Conservation (phyloP, 148 eudicot species). For the Fagopyrum homotropicum region DNA sequence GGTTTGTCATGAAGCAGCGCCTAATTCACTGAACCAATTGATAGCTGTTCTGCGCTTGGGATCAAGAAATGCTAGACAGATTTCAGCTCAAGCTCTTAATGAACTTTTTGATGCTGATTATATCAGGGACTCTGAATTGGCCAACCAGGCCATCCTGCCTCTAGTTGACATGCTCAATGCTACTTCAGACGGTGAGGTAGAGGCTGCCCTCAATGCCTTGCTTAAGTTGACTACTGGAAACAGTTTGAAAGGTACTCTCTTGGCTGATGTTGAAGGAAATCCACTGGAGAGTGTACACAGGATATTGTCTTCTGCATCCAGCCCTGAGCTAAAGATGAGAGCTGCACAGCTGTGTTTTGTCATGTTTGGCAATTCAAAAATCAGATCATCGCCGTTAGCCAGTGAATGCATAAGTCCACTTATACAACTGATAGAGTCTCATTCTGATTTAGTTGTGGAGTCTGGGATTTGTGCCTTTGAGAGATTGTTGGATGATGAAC, state of each 20-base stretch:
- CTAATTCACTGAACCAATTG: constrained; percentile 54
- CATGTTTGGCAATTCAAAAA: constrained; percentile 47
- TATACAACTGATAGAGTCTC: constrained; percentile 45
- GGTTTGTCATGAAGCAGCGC: constrained; percentile 52
- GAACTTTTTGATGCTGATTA: constrained; percentile 56
- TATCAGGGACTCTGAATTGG: constrained; percentile 55
- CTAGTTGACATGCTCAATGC: constrained; percentile 64
- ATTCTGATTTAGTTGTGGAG: constrained; percentile 40
- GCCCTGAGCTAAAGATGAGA: constrained; percentile 46
- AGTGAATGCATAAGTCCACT: constrained; percentile 56
- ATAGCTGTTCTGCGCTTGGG: constrained; percentile 81
- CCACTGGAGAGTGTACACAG: constrained; percentile 45
- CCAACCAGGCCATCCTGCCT: constrained; percentile 64
- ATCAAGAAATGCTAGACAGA: constrained; percentile 57
- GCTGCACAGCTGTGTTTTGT: constrained; percentile 63
- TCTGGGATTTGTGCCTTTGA: constrained; percentile 71
- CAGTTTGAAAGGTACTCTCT: constrained; percentile 34
- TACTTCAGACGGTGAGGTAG: constrained; percentile 48
- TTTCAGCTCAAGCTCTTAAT: constrained; percentile 66
- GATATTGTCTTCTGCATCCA: constrained; percentile 41
- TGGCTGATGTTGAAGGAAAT: constrained; percentile 46
- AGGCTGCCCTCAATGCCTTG: constrained; percentile 54
- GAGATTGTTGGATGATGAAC: constrained; percentile 61
- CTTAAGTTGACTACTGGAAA: constrained; percentile 46
- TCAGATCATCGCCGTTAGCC: constrained; percentile 43